Conservation (phyloP, 495 filamentous ascomycete species). For the Penicillium dipodomyicola region DNA sequence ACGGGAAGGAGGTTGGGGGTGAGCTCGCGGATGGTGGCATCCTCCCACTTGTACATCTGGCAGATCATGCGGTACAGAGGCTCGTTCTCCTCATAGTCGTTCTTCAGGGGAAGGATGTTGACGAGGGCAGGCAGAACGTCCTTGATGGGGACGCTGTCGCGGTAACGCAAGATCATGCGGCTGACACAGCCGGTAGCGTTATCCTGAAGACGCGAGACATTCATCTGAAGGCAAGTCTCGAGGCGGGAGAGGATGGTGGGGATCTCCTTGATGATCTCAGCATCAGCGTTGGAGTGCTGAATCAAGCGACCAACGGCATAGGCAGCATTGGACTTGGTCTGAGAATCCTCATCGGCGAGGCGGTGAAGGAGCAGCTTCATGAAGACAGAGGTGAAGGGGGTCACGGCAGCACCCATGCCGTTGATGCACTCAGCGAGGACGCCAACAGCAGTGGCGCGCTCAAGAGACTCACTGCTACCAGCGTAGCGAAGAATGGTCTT, state of each 20-base stretch:
- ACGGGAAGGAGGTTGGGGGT: conserved; percentile 76
- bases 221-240: conserved; percentile 74
- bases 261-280: conserved; percentile 69
- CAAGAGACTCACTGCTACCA: conserved; percentile 74
- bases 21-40: conserved; percentile 69
- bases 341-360: conserved; percentile 81
- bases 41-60: conserved; percentile 72
- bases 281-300: conserved; percentile 69
- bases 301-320: conserved; percentile 85
- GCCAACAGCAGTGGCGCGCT: conserved; percentile 85
- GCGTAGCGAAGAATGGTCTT: conserved; percentile 87
- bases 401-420: conserved; percentile 75
- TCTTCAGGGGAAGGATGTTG: conserved; percentile 77
- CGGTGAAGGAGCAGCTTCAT: conserved; percentile 83
- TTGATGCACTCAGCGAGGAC: conserved; percentile 89
- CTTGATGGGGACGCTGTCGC: conserved; percentile 70
- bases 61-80: conserved; percentile 86
- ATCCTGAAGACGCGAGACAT: conserved; percentile 77
- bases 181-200: conserved; percentile 91
- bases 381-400: conserved; percentile 70
- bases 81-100: conserved; percentile 96
- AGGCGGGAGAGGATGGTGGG: conserved; percentile 74
- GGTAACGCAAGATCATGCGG: conserved; percentile 85
- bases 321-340: conserved; percentile 92
- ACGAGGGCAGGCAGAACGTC: conserved; percentile 81